Percentiles rank a stretch among this genome's conserved stretches.
phyloP scores from a whole-genome alignment of 352 stramenopile species.

The Pythium periplocum region DNA sequence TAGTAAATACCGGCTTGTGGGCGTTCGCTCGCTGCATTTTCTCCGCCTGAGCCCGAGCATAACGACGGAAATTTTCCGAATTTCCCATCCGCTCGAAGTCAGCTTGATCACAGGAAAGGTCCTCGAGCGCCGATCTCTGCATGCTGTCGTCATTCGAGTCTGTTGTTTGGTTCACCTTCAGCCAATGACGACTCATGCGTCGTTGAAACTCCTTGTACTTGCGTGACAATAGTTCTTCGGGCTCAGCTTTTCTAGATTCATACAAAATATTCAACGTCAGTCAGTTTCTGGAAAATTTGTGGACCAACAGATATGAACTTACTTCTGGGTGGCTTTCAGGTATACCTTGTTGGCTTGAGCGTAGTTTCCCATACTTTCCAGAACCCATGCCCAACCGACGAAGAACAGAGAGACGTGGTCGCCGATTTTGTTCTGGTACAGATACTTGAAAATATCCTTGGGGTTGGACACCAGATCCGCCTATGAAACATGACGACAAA shows the following conservation, averaged over 20 bases:
- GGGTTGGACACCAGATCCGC: conserved; percentile 81
- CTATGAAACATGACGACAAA: conserved; percentile 24
- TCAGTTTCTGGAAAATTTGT: neutral
- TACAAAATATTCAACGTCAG: conserved; percentile 1
- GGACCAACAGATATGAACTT: conserved; percentile 17
- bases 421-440: conserved; percentile 85
- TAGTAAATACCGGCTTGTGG: conserved; percentile 81
- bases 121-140: conserved; percentile 56
- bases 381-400: conserved; percentile 79
- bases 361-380: conserved; percentile 79
- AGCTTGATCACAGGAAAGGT: conserved; percentile 40
- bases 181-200: conserved; percentile 78
- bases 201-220: conserved; percentile 85
- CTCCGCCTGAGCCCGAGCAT: conserved; percentile 46
- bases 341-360: conserved; percentile 84
- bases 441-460: conserved; percentile 87
- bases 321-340: conserved; percentile 83
- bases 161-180: conserved; percentile 50
- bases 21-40: conserved; percentile 54
- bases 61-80: conserved; percentile 59
- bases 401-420: conserved; percentile 80
- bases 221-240: conserved; percentile 53
- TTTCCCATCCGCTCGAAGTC: conserved; percentile 50
- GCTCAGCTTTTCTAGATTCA: conserved; percentile 52
- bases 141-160: conserved; percentile 31